Evolutionary conservation across 345 rosid species (phyloP).

Genomic region (Eutrema yunnanense): DNA sequence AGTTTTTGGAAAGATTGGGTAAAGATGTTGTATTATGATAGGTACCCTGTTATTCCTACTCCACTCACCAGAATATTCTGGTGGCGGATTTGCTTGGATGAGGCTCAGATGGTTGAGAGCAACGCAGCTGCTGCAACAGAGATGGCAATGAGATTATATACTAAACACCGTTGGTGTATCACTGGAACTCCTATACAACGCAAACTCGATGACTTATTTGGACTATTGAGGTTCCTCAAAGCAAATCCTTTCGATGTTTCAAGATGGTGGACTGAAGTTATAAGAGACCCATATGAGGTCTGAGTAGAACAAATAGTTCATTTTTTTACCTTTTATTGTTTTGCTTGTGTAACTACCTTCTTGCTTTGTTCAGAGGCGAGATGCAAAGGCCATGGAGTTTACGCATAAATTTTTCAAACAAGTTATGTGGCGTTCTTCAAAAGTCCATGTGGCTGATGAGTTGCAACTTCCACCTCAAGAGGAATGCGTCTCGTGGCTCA

Average conservation of each 20-base stretch:
- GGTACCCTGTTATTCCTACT: slow-evolving; percentile 96
- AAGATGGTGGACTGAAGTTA: slow-evolving; percentile 91
- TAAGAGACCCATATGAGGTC: slow-evolving; percentile 92
- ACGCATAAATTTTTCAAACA: slow-evolving; percentile 69
- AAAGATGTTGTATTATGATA: slow-evolving; percentile 31
- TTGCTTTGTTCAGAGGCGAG: slow-evolving; percentile 53
- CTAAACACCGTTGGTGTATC: slow-evolving; percentile 89
- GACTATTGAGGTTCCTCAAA: slow-evolving; percentile 77
- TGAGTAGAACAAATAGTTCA: neutral
- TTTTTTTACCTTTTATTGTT: slow-evolving; percentile 5
- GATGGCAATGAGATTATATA: slow-evolving; percentile 81
- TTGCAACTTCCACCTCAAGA: slow-evolving; percentile 88
- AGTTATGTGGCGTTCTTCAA: slow-evolving; percentile 98
- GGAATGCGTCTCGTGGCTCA: slow-evolving; percentile 81
- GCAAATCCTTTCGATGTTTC: slow-evolving; percentile 69
- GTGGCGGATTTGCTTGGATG: slow-evolving; percentile 99
- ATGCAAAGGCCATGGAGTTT: slow-evolving; percentile 66
- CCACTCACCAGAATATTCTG: slow-evolving; percentile 83
- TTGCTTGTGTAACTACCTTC: slow-evolving; percentile 13
- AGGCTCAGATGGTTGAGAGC: slow-evolving; percentile 99
- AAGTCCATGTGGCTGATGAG: slow-evolving; percentile 84
- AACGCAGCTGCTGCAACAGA: slow-evolving; percentile 91
- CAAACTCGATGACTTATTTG: slow-evolving; percentile 89
- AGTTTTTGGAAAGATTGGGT: slow-evolving; percentile 5
- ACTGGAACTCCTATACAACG: slow-evolving; percentile 97